Evolutionary conservation across 306 rosid species (phyloP).

Genomic region (Acacia acuminata): DNA sequence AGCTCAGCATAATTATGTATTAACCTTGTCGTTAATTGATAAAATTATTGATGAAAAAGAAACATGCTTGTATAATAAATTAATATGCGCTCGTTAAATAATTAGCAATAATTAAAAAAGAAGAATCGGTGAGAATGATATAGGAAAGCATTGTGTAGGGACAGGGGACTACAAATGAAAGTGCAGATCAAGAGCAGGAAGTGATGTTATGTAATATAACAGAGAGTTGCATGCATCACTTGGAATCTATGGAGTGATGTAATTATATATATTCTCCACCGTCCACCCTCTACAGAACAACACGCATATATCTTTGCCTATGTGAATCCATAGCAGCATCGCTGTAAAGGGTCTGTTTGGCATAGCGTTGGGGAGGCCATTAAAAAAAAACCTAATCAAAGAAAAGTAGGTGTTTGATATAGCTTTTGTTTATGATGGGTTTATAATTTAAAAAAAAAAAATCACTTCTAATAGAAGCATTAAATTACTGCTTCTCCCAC

Average conservation of each 20-base stretch:
- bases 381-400: no score
- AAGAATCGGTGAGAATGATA: slow-evolving; percentile 14
- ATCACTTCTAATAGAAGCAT: no score
- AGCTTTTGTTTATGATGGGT: no score
- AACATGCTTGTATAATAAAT: neutral
- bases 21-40: no score
- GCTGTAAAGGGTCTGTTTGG: no score
- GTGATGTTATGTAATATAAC: neutral
- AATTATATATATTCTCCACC: slow-evolving; percentile 1
- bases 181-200: slow-evolving; percentile 19
- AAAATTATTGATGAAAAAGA: no score
- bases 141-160: slow-evolving; percentile 6
- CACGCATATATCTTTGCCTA: neutral
- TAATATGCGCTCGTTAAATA: neutral
- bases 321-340: neutral
- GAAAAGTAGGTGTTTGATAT: no score
- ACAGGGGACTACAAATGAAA: neutral
- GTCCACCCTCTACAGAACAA: neutral
- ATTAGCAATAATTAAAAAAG: neutral
- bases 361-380: no score
- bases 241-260: slow-evolving; percentile 26
- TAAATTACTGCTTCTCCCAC: no score
- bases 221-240: slow-evolving; percentile 30
- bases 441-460: no score
- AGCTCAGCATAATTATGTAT: no score